Evolutionary conservation across 1,284 basidiomycete genomes (phyloP).

Genomic region (Heliocybe sulcata): DNA sequence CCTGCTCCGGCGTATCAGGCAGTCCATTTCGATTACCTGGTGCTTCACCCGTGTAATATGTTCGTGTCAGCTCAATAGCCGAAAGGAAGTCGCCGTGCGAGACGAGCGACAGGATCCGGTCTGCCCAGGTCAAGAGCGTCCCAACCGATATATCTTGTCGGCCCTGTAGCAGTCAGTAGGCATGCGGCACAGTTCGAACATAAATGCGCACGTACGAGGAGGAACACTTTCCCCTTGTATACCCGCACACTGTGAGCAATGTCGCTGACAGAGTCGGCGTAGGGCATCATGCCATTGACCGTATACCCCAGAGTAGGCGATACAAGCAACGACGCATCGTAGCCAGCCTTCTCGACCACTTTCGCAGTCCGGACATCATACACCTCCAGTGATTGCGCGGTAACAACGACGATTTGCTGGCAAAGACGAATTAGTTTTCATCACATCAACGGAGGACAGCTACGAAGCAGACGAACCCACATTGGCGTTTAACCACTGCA

Average conservation of each 20-base stretch:
- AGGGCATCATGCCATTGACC: constrained; percentile 36
- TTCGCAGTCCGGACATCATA: constrained; percentile 56
- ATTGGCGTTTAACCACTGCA: constrained; percentile 72
- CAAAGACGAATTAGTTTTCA: constrained; percentile 9
- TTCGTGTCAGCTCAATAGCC: constrained; percentile 82
- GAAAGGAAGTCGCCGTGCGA: constrained; percentile 83
- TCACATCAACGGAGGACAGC: constrained; percentile 6
- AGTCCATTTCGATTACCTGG: constrained; percentile 88
- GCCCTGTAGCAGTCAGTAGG: constrained; percentile 33
- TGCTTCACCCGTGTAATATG: constrained; percentile 79
- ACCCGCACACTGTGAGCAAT: constrained; percentile 70
- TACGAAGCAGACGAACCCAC: constrained; percentile 43
- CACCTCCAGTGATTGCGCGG: constrained; percentile 53
- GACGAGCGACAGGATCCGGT: constrained; percentile 82
- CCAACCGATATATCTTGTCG: constrained; percentile 74
- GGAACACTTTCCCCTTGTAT: constrained; percentile 89
- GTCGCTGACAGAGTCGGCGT: constrained; percentile 42
- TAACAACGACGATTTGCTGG: constrained; percentile 62
- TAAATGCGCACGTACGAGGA: constrained; percentile 54
- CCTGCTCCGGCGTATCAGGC: constrained; percentile 55
- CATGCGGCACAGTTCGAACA: constrained; percentile 5
- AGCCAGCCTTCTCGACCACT: constrained; percentile 50
- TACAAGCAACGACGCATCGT: constrained; percentile 47
- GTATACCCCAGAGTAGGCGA: constrained; percentile 46
- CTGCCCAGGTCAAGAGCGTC: constrained; percentile 91